phyloP scores from a whole-genome alignment of 2,329 filamentous ascomycete genomes.

The Nemania sp. region DNA sequence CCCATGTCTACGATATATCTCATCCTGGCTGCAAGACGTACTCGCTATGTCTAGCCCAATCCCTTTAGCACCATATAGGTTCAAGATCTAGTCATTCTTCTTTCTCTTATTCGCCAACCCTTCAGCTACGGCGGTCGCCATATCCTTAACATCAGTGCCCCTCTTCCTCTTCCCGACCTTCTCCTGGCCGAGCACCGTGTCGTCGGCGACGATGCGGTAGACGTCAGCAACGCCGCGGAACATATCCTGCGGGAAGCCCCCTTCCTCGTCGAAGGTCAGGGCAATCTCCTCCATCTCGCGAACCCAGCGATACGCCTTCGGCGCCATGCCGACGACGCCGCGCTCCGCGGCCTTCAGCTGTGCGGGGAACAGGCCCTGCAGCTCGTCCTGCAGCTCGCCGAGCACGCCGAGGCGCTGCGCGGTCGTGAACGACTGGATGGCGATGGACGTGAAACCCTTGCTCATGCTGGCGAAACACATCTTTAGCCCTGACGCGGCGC shows the following conservation, averaged over 20 bases:
- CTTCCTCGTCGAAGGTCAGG: slow-evolving; percentile 65
- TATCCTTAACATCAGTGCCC: slow-evolving; percentile 60
- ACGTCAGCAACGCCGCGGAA: slow-evolving; percentile 65
- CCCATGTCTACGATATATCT: too few species aligned
- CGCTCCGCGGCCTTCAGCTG: slow-evolving; percentile 51
- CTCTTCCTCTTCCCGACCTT: slow-evolving; percentile 59
- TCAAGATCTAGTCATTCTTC: slow-evolving; percentile 37
- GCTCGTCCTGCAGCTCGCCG: slow-evolving; percentile 57
- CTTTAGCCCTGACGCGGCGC: slow-evolving; percentile 63
- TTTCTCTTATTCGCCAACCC: slow-evolving; percentile 39
- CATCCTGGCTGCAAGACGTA: too few species aligned
- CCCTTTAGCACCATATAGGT: too few species aligned
- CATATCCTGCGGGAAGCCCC: slow-evolving; percentile 59
- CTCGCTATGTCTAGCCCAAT: too few species aligned
- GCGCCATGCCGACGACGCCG: slow-evolving; percentile 63
- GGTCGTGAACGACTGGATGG: slow-evolving; percentile 71
- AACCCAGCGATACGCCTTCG: slow-evolving; percentile 79
- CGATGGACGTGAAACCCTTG: slow-evolving; percentile 70
- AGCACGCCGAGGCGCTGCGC: slow-evolving; percentile 66
- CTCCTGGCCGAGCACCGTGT: slow-evolving; percentile 62
- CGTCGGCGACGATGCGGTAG: slow-evolving; percentile 63
- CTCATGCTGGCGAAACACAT: slow-evolving; percentile 66
- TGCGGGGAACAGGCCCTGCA: slow-evolving; percentile 54
- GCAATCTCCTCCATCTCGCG: slow-evolving; percentile 78
- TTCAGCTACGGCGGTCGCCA: slow-evolving; percentile 48